Evolutionary conservation across 768 basidiomycete genomes (phyloP).

Genomic region (Strobilomyces dryophilus): DNA sequence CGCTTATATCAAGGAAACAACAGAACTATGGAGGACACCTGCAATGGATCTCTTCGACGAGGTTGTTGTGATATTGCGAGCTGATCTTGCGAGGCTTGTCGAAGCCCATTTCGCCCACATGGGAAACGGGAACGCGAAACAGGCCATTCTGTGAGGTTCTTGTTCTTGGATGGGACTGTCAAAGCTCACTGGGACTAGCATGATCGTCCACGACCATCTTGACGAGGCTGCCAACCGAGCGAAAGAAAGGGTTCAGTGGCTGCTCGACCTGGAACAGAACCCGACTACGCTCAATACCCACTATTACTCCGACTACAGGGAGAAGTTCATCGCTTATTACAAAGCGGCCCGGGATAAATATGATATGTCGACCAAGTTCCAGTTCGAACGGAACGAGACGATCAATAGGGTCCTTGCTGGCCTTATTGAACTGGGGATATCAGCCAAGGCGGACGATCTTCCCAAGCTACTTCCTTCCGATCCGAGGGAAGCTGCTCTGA

Average conservation of each 20-base stretch:
- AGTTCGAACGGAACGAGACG: neutral
- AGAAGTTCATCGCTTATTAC: conserved; percentile 50
- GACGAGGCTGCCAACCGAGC: conserved; percentile 38
- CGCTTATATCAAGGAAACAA: conserved; percentile 43
- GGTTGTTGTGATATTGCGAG: conserved; percentile 35
- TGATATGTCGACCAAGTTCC: conserved; percentile 8
- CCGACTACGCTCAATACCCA: conserved; percentile 52
- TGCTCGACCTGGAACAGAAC: conserved; percentile 44
- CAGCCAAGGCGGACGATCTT: conserved; percentile 39
- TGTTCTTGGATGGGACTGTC: neutral
- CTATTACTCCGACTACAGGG: conserved; percentile 45
- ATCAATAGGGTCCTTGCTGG: conserved; percentile 28
- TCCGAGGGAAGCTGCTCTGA: conserved; percentile 4
- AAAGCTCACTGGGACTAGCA: conserved; percentile 28
- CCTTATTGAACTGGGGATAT: conserved; percentile 25
- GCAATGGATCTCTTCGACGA: conserved; percentile 41
- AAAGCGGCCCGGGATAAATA: conserved; percentile 26
- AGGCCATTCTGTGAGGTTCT: conserved; percentile 40
- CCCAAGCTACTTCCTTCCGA: conserved; percentile 49
- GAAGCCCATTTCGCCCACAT: conserved; percentile 50
- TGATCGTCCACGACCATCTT: conserved; percentile 49
- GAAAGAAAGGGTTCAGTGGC: conserved; percentile 42
- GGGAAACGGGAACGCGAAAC: conserved; percentile 49
- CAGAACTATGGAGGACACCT: conserved; percentile 47
- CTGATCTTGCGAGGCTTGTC: conserved; percentile 40